Evolutionary conservation across 148 eudicot genomes (phyloP).

Genomic region (Fagopyrum tataricum): DNA sequence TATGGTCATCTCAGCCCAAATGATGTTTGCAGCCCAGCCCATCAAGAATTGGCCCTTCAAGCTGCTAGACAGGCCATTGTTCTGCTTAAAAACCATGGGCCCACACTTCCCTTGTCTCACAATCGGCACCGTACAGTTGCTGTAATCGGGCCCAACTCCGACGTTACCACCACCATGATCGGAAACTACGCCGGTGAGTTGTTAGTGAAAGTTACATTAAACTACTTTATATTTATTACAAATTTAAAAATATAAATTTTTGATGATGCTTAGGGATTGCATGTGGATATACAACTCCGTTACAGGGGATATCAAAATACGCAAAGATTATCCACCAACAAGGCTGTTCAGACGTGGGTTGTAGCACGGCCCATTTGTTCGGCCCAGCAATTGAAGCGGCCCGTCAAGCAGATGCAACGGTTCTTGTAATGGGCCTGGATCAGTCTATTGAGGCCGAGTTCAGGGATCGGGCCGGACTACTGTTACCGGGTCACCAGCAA

Average conservation of each 20-base stretch:
- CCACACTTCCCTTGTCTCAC: constrained; percentile 53
- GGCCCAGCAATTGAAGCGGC: constrained; percentile 61
- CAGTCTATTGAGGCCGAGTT: constrained; percentile 92
- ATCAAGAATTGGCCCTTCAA: constrained; percentile 68
- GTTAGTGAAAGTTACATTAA: neutral
- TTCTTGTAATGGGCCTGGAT: constrained; percentile 77
- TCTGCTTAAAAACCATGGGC: constrained; percentile 60
- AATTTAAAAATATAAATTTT: neutral
- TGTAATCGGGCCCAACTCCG: constrained; percentile 82
- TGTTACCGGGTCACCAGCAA: constrained; percentile 80
- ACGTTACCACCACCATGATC: constrained; percentile 66
- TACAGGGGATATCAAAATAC: constrained; percentile 72
- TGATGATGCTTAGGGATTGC: constrained; percentile 41
- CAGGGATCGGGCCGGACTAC: constrained; percentile 57
- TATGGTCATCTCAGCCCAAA: constrained; percentile 60
- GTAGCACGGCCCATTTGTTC: constrained; percentile 38
- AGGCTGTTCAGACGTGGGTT: constrained; percentile 64
- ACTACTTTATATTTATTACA: too few species aligned
- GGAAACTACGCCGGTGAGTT: constrained; percentile 78
- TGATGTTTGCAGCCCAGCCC: constrained; percentile 63
- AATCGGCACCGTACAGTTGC: constrained; percentile 49
- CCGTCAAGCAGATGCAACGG: constrained; percentile 56
- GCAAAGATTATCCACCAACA: constrained; percentile 49
- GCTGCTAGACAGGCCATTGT: constrained; percentile 90
- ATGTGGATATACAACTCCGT: constrained; percentile 66